Conservation (phyloP, 1,139 yeast genomes). For the Hanseniaspora sp. region DNA sequence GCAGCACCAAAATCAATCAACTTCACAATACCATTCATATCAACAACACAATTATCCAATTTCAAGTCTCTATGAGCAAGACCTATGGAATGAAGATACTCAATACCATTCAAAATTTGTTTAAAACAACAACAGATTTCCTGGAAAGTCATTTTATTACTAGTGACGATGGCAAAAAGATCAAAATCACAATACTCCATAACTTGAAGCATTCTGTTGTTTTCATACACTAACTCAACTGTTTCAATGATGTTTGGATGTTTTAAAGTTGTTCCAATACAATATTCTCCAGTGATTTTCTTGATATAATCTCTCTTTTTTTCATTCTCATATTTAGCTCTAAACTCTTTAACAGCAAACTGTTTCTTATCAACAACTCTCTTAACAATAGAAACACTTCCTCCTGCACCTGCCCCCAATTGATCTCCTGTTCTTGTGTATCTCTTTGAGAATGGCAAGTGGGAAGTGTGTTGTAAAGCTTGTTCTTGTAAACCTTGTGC, state of each 20-base stretch:
- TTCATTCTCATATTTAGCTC: constrained; percentile 67
- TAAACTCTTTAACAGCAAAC: constrained; percentile 88
- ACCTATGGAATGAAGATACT: constrained; percentile 76
- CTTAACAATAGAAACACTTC: constrained; percentile 68
- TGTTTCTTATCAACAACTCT: constrained; percentile 57
- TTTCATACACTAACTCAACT: constrained; percentile 80
- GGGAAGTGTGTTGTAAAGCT: constrained; percentile 17
- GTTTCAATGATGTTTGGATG: constrained; percentile 89
- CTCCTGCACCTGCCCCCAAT: constrained; percentile 95
- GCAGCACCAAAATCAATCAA: constrained; percentile 92
- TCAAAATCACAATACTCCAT: constrained; percentile 95
- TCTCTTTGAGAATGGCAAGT: constrained; percentile 52
- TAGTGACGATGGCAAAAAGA: constrained; percentile 89
- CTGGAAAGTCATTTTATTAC: constrained; percentile 75
- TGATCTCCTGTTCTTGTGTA: constrained; percentile 77
- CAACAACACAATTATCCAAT: constrained; percentile 86
- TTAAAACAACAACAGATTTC: constrained; percentile 87
- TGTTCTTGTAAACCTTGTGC: constrained; percentile 8
- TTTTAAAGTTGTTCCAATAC: constrained; percentile 82
- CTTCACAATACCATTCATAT: constrained; percentile 62
- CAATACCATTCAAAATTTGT: constrained; percentile 72
- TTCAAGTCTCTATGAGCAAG: constrained; percentile 87
- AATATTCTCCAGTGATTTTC: constrained; percentile 89
- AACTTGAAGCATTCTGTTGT: constrained; percentile 75
- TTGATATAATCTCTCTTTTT: constrained; percentile 78